A percentile compares a stretch with the other conserved stretches of the same genome.
Conservation (phyloP, 75 land plant genomes). For the Chamaecyparis obtusa region DNA sequence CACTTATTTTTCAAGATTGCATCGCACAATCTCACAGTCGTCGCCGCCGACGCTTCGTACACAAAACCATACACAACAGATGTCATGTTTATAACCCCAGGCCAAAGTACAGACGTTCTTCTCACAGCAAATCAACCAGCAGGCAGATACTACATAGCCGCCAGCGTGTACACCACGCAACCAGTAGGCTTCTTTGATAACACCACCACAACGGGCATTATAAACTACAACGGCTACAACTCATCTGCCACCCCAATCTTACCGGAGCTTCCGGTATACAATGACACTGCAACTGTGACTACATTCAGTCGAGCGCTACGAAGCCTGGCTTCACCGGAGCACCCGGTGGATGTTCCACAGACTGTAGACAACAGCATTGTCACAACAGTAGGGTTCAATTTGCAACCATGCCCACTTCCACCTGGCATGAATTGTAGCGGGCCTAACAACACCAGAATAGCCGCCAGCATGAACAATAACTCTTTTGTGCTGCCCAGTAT, state of each 20-base stretch:
- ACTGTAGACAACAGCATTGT: neutral
- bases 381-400: slow-evolving; percentile 7
- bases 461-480: slow-evolving; percentile 27
- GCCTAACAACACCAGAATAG: slow-evolving; percentile 5
- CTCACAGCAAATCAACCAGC: slow-evolving; percentile 18
- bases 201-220: neutral
- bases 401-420: slow-evolving; percentile 9
- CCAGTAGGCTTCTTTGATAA: neutral
- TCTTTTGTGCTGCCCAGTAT: slow-evolving; percentile 22
- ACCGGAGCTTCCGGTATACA: slow-evolving; percentile 11
- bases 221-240: neutral
- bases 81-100: slow-evolving; percentile 15
- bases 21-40: too few species aligned
- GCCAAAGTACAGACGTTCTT: slow-evolving; percentile 38
- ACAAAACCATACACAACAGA: slow-evolving; percentile 26
- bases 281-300: neutral
- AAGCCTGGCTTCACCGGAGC: slow-evolving; percentile 12
- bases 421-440: neutral
- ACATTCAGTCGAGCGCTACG: slow-evolving; percentile 10
- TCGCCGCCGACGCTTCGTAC: slow-evolving; percentile 17
- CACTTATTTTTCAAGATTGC: slow-evolving; percentile 12
- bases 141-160: slow-evolving; percentile 27
- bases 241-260: neutral
- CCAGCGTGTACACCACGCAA: slow-evolving; percentile 7
- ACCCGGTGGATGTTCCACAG: too few species aligned